Evolutionary conservation across 2,329 filamentous ascomycete species (phyloP).

Genomic region (Proliferodiscus dingleyae): DNA sequence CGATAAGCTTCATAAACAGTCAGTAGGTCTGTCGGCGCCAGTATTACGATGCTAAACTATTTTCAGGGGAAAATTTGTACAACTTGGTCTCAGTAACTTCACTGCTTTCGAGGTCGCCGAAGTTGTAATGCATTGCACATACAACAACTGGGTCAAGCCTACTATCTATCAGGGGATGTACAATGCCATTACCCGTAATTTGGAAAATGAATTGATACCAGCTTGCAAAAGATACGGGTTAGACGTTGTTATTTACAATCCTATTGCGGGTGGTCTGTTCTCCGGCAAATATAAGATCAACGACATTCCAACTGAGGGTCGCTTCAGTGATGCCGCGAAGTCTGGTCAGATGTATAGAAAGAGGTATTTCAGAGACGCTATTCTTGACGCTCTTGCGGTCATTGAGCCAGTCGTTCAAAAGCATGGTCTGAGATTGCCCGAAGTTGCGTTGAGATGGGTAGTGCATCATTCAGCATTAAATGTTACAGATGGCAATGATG

Average conservation of each 20-base stretch:
- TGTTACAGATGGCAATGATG: constrained; percentile 40
- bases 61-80: constrained; percentile 67
- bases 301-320: constrained; percentile 56
- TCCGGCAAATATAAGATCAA: constrained; percentile 60
- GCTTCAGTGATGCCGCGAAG: constrained; percentile 55
- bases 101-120: constrained; percentile 86
- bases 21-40: constrained; percentile 3
- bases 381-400: constrained; percentile 54
- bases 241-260: constrained; percentile 78
- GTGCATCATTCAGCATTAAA: constrained; percentile 55
- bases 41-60: not conserved
- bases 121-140: constrained; percentile 71
- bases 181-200: constrained; percentile 70
- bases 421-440: constrained; percentile 53
- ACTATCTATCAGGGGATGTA: constrained; percentile 85
- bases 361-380: constrained; percentile 59
- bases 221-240: constrained; percentile 72
- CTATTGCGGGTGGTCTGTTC: constrained; percentile 74
- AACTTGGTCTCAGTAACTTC: constrained; percentile 77
- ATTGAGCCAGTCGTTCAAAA: constrained; percentile 57
- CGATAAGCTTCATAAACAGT: constrained; percentile 71
- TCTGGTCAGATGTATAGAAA: constrained; percentile 48
- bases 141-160: constrained; percentile 67
- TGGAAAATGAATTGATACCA: constrained; percentile 70
- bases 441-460: constrained; percentile 56